Conservation (phyloP, 2,329 filamentous ascomycete species). For the Diplodia seriata region DNA sequence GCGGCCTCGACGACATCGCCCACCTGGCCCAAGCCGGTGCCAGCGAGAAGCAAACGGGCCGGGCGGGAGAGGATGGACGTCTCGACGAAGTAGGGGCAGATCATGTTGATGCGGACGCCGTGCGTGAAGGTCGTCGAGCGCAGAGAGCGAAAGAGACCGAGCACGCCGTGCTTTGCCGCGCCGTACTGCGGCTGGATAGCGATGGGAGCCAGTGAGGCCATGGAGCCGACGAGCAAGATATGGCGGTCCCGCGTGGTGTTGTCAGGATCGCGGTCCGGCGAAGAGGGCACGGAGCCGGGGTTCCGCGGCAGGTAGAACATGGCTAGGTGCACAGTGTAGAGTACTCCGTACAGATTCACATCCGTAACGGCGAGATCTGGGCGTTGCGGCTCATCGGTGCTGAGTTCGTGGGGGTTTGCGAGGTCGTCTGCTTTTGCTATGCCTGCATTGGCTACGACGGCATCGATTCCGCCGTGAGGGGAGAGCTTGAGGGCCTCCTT, state of each 20-base stretch:
- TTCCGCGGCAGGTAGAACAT: constrained; percentile 64
- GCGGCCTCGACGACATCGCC: constrained; percentile 70
- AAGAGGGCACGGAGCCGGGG: constrained; percentile 48
- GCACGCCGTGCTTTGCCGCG: constrained; percentile 69
- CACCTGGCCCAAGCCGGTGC: constrained; percentile 59
- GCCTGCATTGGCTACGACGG: constrained; percentile 72
- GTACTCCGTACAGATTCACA: constrained; percentile 68
- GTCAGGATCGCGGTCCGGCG: constrained; percentile 36
- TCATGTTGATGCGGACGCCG: constrained; percentile 68
- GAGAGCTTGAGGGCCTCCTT: constrained; percentile 62
- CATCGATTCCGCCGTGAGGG: constrained; percentile 63
- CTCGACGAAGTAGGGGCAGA: constrained; percentile 72
- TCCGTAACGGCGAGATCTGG: constrained; percentile 63
- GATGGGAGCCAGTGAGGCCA: constrained; percentile 60
- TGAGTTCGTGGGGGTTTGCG: constrained; percentile 56
- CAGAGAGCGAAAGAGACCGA: constrained; percentile 68
- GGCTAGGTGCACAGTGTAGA: constrained; percentile 71
- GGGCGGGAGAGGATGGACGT: constrained; percentile 62
- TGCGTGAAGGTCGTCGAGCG: constrained; percentile 56
- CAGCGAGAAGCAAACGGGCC: constrained; percentile 63
- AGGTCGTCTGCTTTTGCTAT: constrained; percentile 59
- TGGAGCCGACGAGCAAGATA: constrained; percentile 67
- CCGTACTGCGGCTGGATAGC: constrained; percentile 61
- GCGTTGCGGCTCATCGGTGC: constrained; percentile 51
- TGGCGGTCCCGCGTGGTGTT: constrained; percentile 60